Percentiles rank a stretch among this genome's conserved stretches.
Conservation (phyloP, 169 alveolate genomes). For the Plasmodium sp. region DNA sequence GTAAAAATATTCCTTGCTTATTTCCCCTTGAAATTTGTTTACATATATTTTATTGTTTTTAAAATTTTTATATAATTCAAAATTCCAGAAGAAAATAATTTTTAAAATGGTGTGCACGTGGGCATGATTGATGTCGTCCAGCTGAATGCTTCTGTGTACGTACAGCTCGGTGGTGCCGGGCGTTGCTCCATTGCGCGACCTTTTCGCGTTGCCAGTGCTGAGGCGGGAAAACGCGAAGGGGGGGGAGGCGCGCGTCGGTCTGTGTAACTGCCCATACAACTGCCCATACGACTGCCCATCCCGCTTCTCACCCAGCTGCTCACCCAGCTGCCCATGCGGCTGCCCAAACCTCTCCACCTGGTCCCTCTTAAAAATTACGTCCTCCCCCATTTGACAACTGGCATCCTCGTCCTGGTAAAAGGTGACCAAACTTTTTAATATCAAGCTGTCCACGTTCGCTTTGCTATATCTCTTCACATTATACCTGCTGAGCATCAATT, state of each 20-base stretch:
- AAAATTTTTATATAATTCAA: constrained; percentile 59
- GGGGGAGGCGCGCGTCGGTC: background rate
- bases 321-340: background rate
- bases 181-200: background rate
- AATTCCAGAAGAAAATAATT: constrained; percentile 73
- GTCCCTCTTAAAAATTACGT: background rate
- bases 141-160: background rate
- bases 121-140: background rate
- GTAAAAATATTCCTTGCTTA: constrained; percentile 55
- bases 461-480: constrained; percentile 40
- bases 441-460: constrained; percentile 20
- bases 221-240: background rate
- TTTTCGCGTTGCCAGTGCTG: background rate
- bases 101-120: constrained; percentile 59
- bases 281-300: background rate
- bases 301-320: background rate
- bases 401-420: constrained; percentile 18
- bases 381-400: constrained; percentile 21
- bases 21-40: constrained; percentile 36
- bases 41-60: constrained; percentile 52
- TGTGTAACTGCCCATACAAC: background rate
- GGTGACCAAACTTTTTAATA: constrained; percentile 55
- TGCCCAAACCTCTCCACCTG: background rate
- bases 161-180: background rate
- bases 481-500: constrained; percentile 22